These are phyloP conservation scores for Colletotrichum sp. DNA, from an alignment of 2,329 filamentous ascomycete species.

Conservation along the genomic window DNA sequence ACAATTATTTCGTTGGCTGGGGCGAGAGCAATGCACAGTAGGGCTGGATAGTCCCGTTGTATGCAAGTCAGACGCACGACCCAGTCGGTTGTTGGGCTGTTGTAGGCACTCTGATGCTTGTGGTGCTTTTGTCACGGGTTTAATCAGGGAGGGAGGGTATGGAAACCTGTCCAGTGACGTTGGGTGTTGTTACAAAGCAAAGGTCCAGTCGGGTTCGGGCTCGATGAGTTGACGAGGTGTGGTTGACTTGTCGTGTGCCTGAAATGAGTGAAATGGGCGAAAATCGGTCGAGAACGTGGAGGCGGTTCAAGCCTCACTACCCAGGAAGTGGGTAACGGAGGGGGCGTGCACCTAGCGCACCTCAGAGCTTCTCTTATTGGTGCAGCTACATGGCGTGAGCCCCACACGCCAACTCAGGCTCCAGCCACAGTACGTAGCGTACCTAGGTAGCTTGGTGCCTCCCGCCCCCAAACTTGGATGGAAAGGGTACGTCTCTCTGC, in stretches of 20 bases:
- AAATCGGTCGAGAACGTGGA: slow-evolving; percentile 12
- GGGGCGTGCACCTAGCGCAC: neutral
- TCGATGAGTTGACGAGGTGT: neutral
- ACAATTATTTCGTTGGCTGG: slow-evolving; percentile 6
- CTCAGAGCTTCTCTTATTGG: neutral
- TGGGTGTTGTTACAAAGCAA: neutral
- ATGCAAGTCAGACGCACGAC: slow-evolving; percentile 20
- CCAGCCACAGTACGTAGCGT: slow-evolving; percentile 2
- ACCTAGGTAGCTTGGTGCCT: neutral
- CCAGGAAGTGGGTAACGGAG: slow-evolving; percentile 18
- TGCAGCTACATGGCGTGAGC: neutral
- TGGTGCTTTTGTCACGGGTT: neutral
- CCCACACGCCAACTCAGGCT: neutral
- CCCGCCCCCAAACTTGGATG: neutral
- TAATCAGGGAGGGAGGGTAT: neutral
- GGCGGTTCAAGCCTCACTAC: slow-evolving; percentile 14
- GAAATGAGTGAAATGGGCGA: neutral
- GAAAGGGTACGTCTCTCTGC: neutral
- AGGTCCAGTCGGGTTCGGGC: neutral
- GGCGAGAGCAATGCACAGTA: slow-evolving; percentile 2
- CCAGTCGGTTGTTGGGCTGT: slow-evolving; percentile 12
- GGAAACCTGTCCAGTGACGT: neutral
- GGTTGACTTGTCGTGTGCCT: slow-evolving; percentile 8
- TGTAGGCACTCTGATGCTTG: neutral
- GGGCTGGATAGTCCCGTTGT: slow-evolving; percentile 15